Conservation (phyloP, 106 monocot genomes). For the Dendrobium catenatum region DNA sequence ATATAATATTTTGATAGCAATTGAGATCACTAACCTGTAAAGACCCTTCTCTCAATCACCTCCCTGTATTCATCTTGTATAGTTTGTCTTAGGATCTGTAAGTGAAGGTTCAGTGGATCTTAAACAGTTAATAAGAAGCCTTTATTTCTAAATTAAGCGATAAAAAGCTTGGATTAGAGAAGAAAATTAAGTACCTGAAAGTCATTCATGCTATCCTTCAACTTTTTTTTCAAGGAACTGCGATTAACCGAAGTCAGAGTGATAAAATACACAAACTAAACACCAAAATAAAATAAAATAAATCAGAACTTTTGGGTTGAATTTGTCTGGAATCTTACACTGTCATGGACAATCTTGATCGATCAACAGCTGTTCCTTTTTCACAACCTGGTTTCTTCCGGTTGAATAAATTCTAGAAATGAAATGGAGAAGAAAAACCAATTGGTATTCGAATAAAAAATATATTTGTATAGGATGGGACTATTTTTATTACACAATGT, state of each 20-base stretch:
- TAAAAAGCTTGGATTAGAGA: background rate
- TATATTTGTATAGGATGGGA: no score
- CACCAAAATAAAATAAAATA: background rate
- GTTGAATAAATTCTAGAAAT: conserved; percentile 40
- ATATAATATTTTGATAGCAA: background rate
- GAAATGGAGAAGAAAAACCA: no score
- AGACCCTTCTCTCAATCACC: conserved; percentile 45
- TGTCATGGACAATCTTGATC: conserved; percentile 57
- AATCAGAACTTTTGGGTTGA: background rate
- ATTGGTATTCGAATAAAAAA: no score
- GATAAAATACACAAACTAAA: background rate
- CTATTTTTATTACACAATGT: no score
- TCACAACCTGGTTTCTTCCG: conserved; percentile 45
- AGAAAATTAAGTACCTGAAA: conserved; percentile 34
- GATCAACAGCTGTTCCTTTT: conserved; percentile 55
- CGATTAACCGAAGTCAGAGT: background rate
- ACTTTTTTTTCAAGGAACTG: conserved; percentile 53
- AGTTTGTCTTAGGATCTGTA: conserved; percentile 44
- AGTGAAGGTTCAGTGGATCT: background rate
- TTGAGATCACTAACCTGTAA: conserved; percentile 33
- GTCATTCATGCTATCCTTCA: conserved; percentile 43
- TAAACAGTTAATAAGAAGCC: background rate
- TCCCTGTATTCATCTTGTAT: conserved; percentile 63
- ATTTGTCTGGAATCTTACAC: conserved; percentile 15
- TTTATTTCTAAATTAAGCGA: no score